Conservation (phyloP, 306 rosid genomes). For the Begonia peltatifolia region DNA sequence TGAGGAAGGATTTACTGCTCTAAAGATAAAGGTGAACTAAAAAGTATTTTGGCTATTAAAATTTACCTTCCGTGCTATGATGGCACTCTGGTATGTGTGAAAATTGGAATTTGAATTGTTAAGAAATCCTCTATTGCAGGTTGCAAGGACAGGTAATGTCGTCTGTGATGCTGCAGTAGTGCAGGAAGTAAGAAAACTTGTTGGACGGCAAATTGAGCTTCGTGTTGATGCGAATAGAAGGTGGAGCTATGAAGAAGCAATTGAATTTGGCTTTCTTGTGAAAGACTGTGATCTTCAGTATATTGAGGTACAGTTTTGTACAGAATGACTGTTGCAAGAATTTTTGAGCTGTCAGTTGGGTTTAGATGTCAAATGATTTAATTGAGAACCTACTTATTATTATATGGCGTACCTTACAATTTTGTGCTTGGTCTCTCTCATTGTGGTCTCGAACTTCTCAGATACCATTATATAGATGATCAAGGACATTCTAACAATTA, state of each 20-base stretch:
- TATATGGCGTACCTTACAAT: too few relatives aligned
- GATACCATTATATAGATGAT: too few relatives aligned
- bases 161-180: slow-evolving; percentile 51
- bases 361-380: too few relatives aligned
- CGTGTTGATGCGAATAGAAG: slow-evolving; percentile 85
- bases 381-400: too few relatives aligned
- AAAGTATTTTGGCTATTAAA: slow-evolving; percentile 3
- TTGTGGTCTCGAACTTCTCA: too few relatives aligned
- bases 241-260: slow-evolving; percentile 87
- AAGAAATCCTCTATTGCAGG: slow-evolving; percentile 30
- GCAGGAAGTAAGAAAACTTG: slow-evolving; percentile 64
- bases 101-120: neutral
- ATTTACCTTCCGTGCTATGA: slow-evolving; percentile 1
- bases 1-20: slow-evolving; percentile 73
- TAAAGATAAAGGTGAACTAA: slow-evolving; percentile 60
- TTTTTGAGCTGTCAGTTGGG: too few relatives aligned
- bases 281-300: slow-evolving; percentile 72
- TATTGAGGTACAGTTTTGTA: slow-evolving; percentile 48
- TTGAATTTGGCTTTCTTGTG: slow-evolving; percentile 57
- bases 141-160: slow-evolving; percentile 62
- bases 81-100: too few relatives aligned
- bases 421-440: too few relatives aligned
- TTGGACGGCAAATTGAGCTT: slow-evolving; percentile 51
- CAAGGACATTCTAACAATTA: too few relatives aligned
- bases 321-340: too few relatives aligned